Percentiles rank a stretch among this genome's conserved stretches.
These are phyloP conservation scores for Naganishia vaughanmartiniae DNA, from an alignment of 768 basidiomycete species.

Conservation along the genomic window DNA sequence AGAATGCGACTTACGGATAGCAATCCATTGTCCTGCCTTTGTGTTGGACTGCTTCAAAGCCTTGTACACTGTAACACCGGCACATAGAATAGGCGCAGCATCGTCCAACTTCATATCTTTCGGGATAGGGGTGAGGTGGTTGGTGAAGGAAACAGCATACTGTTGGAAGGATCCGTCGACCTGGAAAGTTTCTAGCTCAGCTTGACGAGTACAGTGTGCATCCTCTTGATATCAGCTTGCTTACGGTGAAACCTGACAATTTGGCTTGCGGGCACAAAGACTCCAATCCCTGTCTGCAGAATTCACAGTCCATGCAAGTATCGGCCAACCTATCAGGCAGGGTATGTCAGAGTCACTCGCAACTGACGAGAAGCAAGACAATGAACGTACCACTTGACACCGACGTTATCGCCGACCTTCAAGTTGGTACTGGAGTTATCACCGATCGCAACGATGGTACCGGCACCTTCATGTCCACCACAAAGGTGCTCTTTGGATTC, in stretches of 20 bases:
- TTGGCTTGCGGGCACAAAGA: conserved; percentile 65
- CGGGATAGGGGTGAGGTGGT: conserved; percentile 72
- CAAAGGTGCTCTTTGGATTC: conserved; percentile 32
- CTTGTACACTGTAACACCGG: conserved; percentile 77
- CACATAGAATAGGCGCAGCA: conserved; percentile 73
- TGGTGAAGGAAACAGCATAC: conserved; percentile 47
- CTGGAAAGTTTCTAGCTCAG: not conserved
- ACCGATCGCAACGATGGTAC: conserved; percentile 75
- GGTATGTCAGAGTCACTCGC: too few relatives aligned
- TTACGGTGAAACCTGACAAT: conserved; percentile 64
- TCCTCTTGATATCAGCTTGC: not conserved
- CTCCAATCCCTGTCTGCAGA: conserved; percentile 61
- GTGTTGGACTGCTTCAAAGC: conserved; percentile 72
- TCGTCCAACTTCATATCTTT: conserved; percentile 58
- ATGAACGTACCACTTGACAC: conserved; percentile 60
- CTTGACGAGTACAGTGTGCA: too few relatives aligned
- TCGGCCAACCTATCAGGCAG: conserved; percentile 54
- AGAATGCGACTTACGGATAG: conserved; percentile 27
- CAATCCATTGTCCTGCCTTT: conserved; percentile 60
- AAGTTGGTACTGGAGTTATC: conserved; percentile 64
- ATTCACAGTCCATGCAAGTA: conserved; percentile 69
- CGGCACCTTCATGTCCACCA: conserved; percentile 77
- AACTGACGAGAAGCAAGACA: not conserved
- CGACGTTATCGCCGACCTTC: conserved; percentile 74
- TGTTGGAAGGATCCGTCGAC: conserved; percentile 70